Evolutionary conservation across 345 rosid species (phyloP).

Genomic region (Hirschfeldia incana): DNA sequence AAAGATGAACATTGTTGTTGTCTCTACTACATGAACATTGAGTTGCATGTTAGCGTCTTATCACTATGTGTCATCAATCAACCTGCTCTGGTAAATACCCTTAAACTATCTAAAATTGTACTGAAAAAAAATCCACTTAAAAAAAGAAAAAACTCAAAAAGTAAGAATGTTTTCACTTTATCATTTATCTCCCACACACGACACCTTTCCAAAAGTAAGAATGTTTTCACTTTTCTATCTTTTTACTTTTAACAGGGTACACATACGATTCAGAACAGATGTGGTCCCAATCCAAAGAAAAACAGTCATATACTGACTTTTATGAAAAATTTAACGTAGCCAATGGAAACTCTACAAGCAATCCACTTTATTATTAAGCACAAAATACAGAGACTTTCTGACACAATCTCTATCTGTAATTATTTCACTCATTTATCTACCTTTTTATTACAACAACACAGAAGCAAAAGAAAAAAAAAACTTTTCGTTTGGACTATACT

Average conservation of each 20-base stretch:
- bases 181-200: background rate
- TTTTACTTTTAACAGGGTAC: background rate
- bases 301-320: background rate
- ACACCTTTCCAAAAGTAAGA: background rate
- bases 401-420: background rate
- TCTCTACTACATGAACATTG: background rate
- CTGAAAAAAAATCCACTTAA: too few species aligned
- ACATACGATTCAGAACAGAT: background rate
- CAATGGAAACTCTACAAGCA: background rate
- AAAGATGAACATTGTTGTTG: too few species aligned
- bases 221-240: background rate
- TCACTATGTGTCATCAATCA: background rate
- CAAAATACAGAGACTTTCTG: background rate
- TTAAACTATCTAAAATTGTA: background rate
- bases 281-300: background rate
- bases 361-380: background rate
- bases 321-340: background rate
- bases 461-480: background rate
- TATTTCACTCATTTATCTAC: background rate
- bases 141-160: too few species aligned
- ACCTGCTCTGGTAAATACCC: background rate
- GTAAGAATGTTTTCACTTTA: background rate
- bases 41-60: background rate
- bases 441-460: background rate
- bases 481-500: too few species aligned